A percentile compares a stretch with the other conserved stretches of the same genome.
These are phyloP conservation scores for Ramaria rubella DNA, from an alignment of 768 basidiomycete species.

Conservation along the genomic window DNA sequence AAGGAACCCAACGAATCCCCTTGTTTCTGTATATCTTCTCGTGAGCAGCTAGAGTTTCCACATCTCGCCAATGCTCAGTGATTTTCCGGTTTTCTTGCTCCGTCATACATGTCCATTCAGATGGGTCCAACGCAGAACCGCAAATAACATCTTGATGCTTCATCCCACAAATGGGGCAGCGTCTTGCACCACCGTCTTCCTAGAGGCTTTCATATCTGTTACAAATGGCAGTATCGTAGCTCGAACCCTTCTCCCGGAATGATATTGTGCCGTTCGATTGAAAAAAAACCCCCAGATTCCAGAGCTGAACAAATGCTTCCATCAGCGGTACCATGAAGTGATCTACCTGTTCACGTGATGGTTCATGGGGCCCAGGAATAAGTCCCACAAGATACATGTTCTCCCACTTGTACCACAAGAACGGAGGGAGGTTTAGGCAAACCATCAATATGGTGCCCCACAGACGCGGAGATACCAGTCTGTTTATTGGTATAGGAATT, in stretches of 20 bases:
- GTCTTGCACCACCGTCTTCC: background rate
- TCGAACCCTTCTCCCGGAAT: slow-evolving; percentile 13
- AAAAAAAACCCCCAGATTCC: slow-evolving; percentile 26
- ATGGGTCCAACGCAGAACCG: background rate
- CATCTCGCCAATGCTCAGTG: background rate
- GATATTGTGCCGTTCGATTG: slow-evolving; percentile 13
- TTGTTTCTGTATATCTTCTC: background rate
- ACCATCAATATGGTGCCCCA: slow-evolving; percentile 28
- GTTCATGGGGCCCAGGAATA: slow-evolving; percentile 33
- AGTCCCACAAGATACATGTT: too few relatives aligned
- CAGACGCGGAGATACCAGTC: slow-evolving; percentile 23
- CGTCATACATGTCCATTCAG: too few relatives aligned
- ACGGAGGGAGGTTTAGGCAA: slow-evolving; percentile 32
- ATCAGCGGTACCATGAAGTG: slow-evolving; percentile 28
- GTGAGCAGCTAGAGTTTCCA: background rate
- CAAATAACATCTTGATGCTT: background rate
- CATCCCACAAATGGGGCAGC: background rate
- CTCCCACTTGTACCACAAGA: slow-evolving; percentile 24
- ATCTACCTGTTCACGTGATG: slow-evolving; percentile 17
- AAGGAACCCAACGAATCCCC: slow-evolving; percentile 9
- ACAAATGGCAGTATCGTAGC: background rate
- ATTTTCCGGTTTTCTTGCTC: background rate
- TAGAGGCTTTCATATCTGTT: background rate
- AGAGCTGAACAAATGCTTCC: slow-evolving; percentile 30
- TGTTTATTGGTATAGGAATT: slow-evolving; percentile 26